These are phyloP conservation scores for Naganishia antarctica DNA, from an alignment of 768 basidiomycete species.

Conservation along the genomic window DNA sequence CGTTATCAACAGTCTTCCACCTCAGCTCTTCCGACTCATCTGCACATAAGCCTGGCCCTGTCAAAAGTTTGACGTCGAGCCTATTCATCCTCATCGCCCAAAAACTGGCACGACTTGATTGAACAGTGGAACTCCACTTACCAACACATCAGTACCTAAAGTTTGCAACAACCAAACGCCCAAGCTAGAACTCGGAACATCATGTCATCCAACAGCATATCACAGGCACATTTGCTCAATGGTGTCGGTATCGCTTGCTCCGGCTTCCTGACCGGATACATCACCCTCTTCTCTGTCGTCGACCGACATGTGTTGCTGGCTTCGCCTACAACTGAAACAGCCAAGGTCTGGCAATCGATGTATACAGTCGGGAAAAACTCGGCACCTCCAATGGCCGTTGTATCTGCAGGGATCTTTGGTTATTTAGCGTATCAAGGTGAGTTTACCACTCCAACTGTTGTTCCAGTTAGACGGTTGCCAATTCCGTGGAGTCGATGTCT, in stretches of 20 bases:
- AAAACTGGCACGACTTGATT: too few relatives aligned
- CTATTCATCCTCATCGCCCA: too few relatives aligned
- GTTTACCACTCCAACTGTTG: too few relatives aligned
- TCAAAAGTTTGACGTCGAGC: too few relatives aligned
- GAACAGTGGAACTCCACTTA: too few relatives aligned
- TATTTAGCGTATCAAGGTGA: conserved; percentile 17
- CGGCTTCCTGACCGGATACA: conserved; percentile 16
- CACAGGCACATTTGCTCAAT: background rate
- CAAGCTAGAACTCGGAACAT: background rate
- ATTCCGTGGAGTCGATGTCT: too few relatives aligned
- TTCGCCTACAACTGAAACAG: conserved; percentile 8
- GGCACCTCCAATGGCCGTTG: background rate
- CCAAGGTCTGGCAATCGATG: conserved; percentile 1
- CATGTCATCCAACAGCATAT: conserved; percentile 2
- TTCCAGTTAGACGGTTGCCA: too few relatives aligned
- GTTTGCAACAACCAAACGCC: too few relatives aligned
- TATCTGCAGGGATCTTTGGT: background rate
- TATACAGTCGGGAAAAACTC: conserved; percentile 11
- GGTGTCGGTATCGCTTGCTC: conserved; percentile 3
- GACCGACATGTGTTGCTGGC: conserved; percentile 1
- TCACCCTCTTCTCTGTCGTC: conserved; percentile 3
- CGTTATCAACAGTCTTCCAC: too few relatives aligned
- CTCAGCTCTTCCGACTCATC: too few relatives aligned
- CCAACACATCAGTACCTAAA: too few relatives aligned
- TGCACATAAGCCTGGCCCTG: too few relatives aligned